A percentile compares a stretch with the other conserved stretches of the same genome.
Evolutionary conservation across 2,329 filamentous ascomycete genomes (phyloP).

Genomic region (Thielaviopsis ethacetica): DNA sequence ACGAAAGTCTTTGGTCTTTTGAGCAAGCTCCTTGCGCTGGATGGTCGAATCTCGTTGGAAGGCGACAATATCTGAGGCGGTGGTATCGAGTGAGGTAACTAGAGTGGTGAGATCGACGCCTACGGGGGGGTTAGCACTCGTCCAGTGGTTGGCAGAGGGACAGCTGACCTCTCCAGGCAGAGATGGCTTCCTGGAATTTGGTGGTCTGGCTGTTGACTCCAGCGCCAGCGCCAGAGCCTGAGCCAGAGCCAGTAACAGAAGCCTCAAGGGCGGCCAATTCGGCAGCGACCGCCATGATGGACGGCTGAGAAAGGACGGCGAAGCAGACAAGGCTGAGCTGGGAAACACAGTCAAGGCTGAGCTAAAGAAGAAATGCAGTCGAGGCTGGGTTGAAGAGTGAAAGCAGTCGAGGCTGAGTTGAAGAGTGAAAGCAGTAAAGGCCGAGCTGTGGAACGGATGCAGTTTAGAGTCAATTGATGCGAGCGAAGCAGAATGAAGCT

Average conservation of each 20-base stretch:
- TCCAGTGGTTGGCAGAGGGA: neutral
- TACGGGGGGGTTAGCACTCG: slow-evolving; percentile 22
- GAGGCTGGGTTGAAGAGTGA: no score
- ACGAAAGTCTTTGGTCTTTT: slow-evolving; percentile 95
- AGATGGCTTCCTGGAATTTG: slow-evolving; percentile 93
- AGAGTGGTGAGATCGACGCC: slow-evolving; percentile 76
- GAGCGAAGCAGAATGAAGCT: neutral
- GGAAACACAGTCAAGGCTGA: neutral
- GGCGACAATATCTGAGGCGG: slow-evolving; percentile 84
- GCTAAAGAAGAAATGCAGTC: neutral
- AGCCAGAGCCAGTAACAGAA: slow-evolving; percentile 16
- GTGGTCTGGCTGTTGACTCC: slow-evolving; percentile 38
- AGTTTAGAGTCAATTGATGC: neutral
- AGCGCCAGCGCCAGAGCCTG: slow-evolving; percentile 17
- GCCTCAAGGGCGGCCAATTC: slow-evolving; percentile 17
- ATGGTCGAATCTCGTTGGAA: slow-evolving; percentile 92
- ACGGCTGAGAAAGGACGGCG: no score
- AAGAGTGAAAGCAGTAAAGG: no score
- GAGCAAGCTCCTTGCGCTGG: slow-evolving; percentile 91
- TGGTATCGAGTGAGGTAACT: slow-evolving; percentile 72
- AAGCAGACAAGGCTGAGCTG: neutral
- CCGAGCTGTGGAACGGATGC: no score
- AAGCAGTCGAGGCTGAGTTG: no score
- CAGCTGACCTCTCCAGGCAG: slow-evolving; percentile 74
- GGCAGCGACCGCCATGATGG: slow-evolving; percentile 16